These are phyloP conservation scores for Astragalus membranaceus DNA, from an alignment of 306 rosid genomes.

Conservation along the genomic window DNA sequence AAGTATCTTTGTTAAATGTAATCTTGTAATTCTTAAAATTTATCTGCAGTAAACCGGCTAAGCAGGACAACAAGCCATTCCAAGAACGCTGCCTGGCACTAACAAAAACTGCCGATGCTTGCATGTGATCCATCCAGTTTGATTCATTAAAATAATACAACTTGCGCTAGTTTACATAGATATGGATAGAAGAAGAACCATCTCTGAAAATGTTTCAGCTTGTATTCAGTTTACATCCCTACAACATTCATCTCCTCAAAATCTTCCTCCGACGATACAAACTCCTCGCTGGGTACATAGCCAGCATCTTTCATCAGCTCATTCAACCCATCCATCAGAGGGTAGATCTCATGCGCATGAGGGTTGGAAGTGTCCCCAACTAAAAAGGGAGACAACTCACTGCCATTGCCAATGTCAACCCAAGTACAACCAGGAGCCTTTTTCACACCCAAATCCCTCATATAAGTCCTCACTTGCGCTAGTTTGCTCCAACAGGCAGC, in stretches of 20 bases:
- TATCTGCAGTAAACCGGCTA: constrained; percentile 85
- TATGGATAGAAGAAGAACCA: not conserved
- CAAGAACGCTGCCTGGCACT: constrained; percentile 90
- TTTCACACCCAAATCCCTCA: constrained; percentile 74
- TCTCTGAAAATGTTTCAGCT: not conserved
- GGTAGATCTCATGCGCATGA: constrained; percentile 35
- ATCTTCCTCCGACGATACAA: constrained; percentile 40
- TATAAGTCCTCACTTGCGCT: constrained; percentile 65
- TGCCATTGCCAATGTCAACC: constrained; percentile 63
- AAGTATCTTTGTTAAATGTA: constrained; percentile 75
- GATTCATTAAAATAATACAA: too few relatives aligned
- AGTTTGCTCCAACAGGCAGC: constrained; percentile 71
- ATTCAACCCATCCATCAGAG: constrained; percentile 57
- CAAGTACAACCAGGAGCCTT: constrained; percentile 77
- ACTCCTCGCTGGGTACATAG: constrained; percentile 23
- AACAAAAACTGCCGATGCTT: constrained; percentile 96
- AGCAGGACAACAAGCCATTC: constrained; percentile 99
- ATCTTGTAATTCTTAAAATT: constrained; percentile 69
- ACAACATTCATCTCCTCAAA: constrained; percentile 26
- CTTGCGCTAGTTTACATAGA: too few relatives aligned
- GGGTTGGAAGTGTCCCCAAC: constrained; percentile 64
- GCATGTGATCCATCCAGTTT: constrained; percentile 44
- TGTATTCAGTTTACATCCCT: constrained; percentile 11
- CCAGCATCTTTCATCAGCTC: constrained; percentile 58
- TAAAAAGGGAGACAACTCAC: constrained; percentile 47